phyloP scores from a whole-genome alignment of 164 flowering plant species.

The Cinnamomum chago region DNA sequence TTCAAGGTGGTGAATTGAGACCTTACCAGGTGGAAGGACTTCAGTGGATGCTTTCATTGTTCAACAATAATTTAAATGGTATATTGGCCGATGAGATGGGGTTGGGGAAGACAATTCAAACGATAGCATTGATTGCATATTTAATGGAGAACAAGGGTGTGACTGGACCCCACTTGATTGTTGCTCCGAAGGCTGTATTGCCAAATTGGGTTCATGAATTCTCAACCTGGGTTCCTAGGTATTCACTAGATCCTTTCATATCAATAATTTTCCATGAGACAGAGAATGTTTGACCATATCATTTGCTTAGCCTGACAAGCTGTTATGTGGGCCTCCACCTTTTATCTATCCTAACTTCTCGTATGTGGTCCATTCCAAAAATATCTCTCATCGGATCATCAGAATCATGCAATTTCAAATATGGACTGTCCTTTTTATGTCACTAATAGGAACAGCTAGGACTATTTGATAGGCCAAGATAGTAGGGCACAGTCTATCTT shows the following conservation, averaged over 20 bases:
- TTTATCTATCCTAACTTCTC: too few species aligned
- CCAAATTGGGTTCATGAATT: conserved; percentile 95
- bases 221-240: conserved; percentile 94
- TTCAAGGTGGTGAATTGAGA: conserved; percentile 95
- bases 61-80: conserved; percentile 95
- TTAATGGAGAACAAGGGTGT: conserved; percentile 87
- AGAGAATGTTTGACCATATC: background rate
- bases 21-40: conserved; percentile 97
- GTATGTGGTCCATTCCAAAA: too few species aligned
- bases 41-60: conserved; percentile 98
- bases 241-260: conserved; percentile 6
- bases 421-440: too few species aligned
- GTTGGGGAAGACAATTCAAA: conserved; percentile 96
- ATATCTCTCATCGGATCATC: too few species aligned
- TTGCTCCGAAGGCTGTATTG: conserved; percentile 98
- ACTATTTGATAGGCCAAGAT: background rate
- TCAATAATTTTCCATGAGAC: background rate
- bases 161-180: conserved; percentile 89
- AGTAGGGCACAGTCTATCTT: too few species aligned
- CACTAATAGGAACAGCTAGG: background rate
- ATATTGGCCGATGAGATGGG: conserved; percentile 99
- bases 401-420: too few species aligned
- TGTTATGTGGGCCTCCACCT: too few species aligned
- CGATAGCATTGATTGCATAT: conserved; percentile 88
- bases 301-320: background rate